Base-by-base conservation (phyloP, 768 basidiomycete genomes). In the Boletus edulis region DNA sequence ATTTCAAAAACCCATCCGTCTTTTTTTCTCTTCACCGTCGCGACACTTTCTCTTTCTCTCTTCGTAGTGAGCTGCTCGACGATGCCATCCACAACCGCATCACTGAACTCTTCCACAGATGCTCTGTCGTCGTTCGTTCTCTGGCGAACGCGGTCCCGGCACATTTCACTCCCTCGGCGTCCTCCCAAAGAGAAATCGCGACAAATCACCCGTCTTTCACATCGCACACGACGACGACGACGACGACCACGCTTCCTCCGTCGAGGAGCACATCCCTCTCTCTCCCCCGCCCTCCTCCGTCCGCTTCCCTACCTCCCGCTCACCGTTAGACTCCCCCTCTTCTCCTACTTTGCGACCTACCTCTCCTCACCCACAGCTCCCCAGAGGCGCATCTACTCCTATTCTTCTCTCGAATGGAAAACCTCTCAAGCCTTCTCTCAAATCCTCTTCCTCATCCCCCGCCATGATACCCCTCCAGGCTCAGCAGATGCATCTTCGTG, bases 361-460 rank as follows among this genome's bases (percentile, higher is more conserved):
- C 34, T 59, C 45, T 15, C 39, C 54, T 24, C 51, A 10, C 34
- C 64, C 62, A 11, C 57, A 17, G 15, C 58, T 61, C 13, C 70
- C 52, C 62, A 78, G 59, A 70, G 78, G 50, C 31, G 74, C 57
- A 61, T 78, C 53, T 47, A 71, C 57, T 61, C 77, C 66, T 14
- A 76, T 86, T 50, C 68, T 84, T 22, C 79, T 86, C 34, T 75
- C 82, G 18, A 92, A 86, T 54, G 93, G 94, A 42, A 91, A 91
- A 66, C 89, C 92, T 4, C 85, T 97, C 72, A 92, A 92, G 65
- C 80, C 89, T 0, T 89, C 91, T 2, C 81, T 97, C 62, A 97
- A 96, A 68, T 75, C 76, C 0, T 71, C 65, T 2, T 40, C 57
- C 4, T 69, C 68, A 0, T 51, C 63, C 3, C 61, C 61, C 12